phyloP scores from a whole-genome alignment of 2,329 filamentous ascomycete genomes.

The Talaromyces amestolkiae region DNA sequence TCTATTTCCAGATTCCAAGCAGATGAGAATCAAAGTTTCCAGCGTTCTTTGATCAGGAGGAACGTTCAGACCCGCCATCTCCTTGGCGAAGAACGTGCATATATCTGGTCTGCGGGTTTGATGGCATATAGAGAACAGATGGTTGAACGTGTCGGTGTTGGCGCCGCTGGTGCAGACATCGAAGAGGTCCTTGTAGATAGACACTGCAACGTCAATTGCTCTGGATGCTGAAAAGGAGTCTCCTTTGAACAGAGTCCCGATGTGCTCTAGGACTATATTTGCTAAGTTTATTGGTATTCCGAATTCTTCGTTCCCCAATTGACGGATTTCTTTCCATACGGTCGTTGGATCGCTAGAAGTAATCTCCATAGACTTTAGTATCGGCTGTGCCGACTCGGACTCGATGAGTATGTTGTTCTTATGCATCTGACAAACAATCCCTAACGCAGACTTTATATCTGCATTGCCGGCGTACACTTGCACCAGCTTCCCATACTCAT shows the following conservation, averaged over 20 bases:
- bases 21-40: slow-evolving; percentile 60
- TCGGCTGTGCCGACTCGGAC: slow-evolving; percentile 59
- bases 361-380: slow-evolving; percentile 58
- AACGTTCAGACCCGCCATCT: slow-evolving; percentile 59
- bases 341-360: slow-evolving; percentile 48
- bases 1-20: slow-evolving; percentile 42
- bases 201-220: slow-evolving; percentile 48
- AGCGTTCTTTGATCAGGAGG: slow-evolving; percentile 59
- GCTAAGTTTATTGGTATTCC: slow-evolving; percentile 51
- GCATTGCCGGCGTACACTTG: slow-evolving; percentile 63
- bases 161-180: slow-evolving; percentile 48
- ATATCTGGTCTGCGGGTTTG: slow-evolving; percentile 48
- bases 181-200: slow-evolving; percentile 62
- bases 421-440: slow-evolving; percentile 71
- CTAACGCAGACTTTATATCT: slow-evolving; percentile 65
- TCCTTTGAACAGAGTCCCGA: slow-evolving; percentile 41
- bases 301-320: slow-evolving; percentile 50
- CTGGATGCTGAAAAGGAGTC: slow-evolving; percentile 32
- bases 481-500: slow-evolving; percentile 78
- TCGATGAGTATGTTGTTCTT: slow-evolving; percentile 59
- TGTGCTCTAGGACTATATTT: slow-evolving; percentile 52
- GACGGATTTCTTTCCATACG: slow-evolving; percentile 57
- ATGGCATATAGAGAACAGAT: slow-evolving; percentile 54
- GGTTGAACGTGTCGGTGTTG: slow-evolving; percentile 56
- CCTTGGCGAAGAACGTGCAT: slow-evolving; percentile 61